phyloP scores from a whole-genome alignment of 768 basidiomycete species.

The Omphalotus guepiniiformis region DNA sequence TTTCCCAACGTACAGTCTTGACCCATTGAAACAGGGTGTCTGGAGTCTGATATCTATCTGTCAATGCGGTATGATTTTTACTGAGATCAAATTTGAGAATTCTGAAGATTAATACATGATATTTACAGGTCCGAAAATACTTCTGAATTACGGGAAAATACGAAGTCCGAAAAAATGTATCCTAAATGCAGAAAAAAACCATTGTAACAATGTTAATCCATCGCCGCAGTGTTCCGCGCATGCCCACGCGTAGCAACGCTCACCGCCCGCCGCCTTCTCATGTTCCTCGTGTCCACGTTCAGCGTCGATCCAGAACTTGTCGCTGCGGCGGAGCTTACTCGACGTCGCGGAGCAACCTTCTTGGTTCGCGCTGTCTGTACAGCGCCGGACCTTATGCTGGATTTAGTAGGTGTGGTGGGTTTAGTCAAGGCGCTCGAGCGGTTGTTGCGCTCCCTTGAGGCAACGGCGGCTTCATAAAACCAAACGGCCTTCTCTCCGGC shows the following conservation, averaged over 20 bases:
- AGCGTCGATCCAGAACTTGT: background rate
- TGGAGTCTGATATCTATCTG: no score
- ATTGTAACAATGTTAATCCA: no score
- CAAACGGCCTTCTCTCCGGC: slow-evolving; percentile 27
- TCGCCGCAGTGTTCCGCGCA: no score
- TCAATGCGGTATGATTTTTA: no score
- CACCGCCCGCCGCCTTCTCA: background rate
- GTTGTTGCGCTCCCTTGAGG: slow-evolving; percentile 32
- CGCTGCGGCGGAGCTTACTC: slow-evolving; percentile 2
- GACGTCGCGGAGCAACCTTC: background rate
- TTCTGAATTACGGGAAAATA: no score
- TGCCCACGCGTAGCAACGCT: background rate
- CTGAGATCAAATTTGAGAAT: no score
- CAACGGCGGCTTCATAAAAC: slow-evolving; percentile 49
- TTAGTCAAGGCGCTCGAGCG: background rate
- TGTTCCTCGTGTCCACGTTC: background rate
- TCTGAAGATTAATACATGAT: no score
- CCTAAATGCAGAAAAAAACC: no score
- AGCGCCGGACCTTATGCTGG: background rate
- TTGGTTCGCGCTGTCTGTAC: background rate
- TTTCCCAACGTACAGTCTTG: no score
- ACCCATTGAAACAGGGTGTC: no score
- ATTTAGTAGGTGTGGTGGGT: background rate
- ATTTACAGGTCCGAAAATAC: no score
- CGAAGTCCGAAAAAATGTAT: no score